Evolutionary conservation across 2,329 filamentous ascomycete species (phyloP).

Genomic region (Tricladium varicosporioides): DNA sequence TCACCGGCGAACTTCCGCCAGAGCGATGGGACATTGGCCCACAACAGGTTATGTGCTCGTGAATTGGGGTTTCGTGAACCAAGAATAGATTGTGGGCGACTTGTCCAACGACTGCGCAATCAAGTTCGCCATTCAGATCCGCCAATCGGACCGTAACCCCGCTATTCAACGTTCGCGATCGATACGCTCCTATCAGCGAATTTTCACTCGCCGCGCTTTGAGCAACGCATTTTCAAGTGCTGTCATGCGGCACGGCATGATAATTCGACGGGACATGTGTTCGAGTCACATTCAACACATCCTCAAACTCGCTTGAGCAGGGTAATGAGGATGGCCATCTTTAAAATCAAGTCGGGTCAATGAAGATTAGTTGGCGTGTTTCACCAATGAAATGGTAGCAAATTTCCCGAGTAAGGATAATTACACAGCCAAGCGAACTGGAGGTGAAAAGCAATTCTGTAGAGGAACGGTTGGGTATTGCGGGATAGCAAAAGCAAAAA

Average conservation of each 20-base stretch:
- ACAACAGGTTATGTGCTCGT: not conserved
- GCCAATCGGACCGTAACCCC: constrained; percentile 25
- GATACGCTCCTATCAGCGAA: constrained; percentile 7
- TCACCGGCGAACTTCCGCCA: not conserved
- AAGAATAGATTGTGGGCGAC: constrained; percentile 11
- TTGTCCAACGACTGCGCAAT: constrained; percentile 7
- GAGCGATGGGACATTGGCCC: not conserved
- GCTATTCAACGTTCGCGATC: not conserved
- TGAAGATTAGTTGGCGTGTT: constrained; percentile 8
- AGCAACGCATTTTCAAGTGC: not conserved
- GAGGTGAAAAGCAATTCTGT: constrained; percentile 11
- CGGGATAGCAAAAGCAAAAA: constrained; percentile 13
- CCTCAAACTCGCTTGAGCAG: constrained; percentile 22
- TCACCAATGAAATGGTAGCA: constrained; percentile 13
- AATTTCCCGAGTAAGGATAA: constrained; percentile 13
- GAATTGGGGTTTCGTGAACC: not conserved
- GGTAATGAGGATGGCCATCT: constrained; percentile 15
- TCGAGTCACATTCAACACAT: not conserved
- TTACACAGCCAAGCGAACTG: not conserved
- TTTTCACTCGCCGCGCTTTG: constrained; percentile 2
- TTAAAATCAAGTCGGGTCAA: constrained; percentile 14
- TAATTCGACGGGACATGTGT: not conserved
- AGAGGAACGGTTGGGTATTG: constrained; percentile 8
- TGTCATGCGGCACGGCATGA: not conserved
- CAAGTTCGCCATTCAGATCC: constrained; percentile 9